Evolutionary conservation across 2,329 filamentous ascomycete genomes (phyloP), one percentile per base, ranked within the genome.

Genomic region (Colletotrichum sojae): DNA sequence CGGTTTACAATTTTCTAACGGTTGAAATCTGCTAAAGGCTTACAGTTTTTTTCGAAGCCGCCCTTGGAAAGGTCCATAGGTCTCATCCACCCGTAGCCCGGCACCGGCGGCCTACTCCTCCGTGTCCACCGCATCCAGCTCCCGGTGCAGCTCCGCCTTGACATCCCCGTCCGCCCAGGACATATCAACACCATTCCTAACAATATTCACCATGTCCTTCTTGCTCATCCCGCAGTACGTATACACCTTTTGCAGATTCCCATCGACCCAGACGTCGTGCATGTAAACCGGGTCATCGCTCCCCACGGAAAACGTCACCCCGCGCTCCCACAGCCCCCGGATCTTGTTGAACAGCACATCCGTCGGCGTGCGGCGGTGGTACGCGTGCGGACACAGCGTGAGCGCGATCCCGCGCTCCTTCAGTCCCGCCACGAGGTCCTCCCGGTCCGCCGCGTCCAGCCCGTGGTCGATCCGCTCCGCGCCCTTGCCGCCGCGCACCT

Each of bases 401-500:
- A 95, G 78, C 75, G 94, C 75, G 22, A 88, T 88, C 18, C 85
- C 82, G 59, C 89, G 81, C 8, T 81, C 76, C 3, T 86, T 89
- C 13, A 94, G 83, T 22, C 86, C 83, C 69, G 83, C 75, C 77
- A 94, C 81, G 31, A 94, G 81, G n/a, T 78, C 83, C 0, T 84
- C 79, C 71, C 93, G 89, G 46, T 91, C 85, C 5, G 86, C 83
- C 5, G 93, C 83, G 9, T 88, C 86, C 58, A 94, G 89, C 1
- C 92, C 92, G 76, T 95, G 92, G 76, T 95, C 92, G 74, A 95
- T 93, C 46, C 93, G 87, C 76, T 86, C 82, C 49, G 89, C 88
- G 15, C 85, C 82, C 0, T 59, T 70, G 5, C 79, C 76, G 0
- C 73, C 76, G 48, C 79, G 74, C 12, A 78, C 75, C 2, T 74